A percentile compares a stretch with the other conserved stretches of the same genome.
These are phyloP conservation scores for Somion occarium DNA, from an alignment of 1,284 basidiomycete genomes.

Conservation along the genomic window DNA sequence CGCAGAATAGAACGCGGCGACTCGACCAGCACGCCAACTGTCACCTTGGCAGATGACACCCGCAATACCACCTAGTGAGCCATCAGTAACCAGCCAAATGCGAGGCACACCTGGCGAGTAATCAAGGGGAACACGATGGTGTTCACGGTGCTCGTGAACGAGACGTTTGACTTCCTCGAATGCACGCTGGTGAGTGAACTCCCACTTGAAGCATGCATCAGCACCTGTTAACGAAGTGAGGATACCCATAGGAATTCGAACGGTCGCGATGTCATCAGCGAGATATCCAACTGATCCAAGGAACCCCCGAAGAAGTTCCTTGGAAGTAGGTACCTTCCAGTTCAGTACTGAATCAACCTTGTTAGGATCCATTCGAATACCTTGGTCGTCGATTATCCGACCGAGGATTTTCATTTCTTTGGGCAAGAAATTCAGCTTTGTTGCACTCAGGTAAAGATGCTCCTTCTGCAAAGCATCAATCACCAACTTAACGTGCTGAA, in stretches of 20 bases:
- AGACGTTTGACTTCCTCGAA: slow-evolving; percentile 24
- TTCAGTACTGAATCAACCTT: slow-evolving; percentile 27
- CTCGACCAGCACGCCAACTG: slow-evolving; percentile 3
- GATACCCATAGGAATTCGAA: slow-evolving; percentile 19
- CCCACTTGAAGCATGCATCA: slow-evolving; percentile 16
- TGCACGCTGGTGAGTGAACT: slow-evolving; percentile 21
- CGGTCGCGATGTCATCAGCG: slow-evolving; percentile 15
- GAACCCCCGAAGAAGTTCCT: slow-evolving; percentile 19
- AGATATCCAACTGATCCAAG: slow-evolving; percentile 25
- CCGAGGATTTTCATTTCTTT: slow-evolving; percentile 25
- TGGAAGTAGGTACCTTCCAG: slow-evolving; percentile 27
- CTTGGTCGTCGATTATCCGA: slow-evolving; percentile 24
- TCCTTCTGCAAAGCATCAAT: slow-evolving; percentile 20
- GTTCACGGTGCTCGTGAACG: slow-evolving; percentile 17
- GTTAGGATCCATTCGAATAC: slow-evolving; percentile 28
- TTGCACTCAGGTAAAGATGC: slow-evolving; percentile 21
- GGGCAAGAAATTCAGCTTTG: slow-evolving; percentile 27
- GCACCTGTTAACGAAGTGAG: slow-evolving; percentile 17
- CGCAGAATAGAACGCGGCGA: slow-evolving; percentile 15
- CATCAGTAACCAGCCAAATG: slow-evolving; percentile 20
- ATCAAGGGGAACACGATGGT: slow-evolving; percentile 18
- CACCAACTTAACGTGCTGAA: slow-evolving; percentile 21
- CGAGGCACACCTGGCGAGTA: slow-evolving; percentile 16
- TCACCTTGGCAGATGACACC: slow-evolving; percentile 19
- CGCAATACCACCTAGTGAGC: slow-evolving; percentile 8